Base-by-base conservation (phyloP, 345 rosid genomes). In the Eucalyptus guilfoylei region DNA sequence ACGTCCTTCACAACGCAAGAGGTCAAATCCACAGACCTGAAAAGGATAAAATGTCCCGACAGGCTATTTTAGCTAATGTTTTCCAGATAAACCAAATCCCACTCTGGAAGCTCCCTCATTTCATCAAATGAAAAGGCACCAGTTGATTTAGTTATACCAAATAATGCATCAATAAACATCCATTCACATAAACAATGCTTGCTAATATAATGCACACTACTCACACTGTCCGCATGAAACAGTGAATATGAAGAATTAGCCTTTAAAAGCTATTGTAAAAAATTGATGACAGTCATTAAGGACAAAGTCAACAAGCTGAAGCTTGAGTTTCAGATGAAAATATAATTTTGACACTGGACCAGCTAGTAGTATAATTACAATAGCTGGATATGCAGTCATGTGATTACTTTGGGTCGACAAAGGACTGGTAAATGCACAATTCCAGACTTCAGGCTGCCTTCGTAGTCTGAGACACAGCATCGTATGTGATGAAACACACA, bases 21-120 rank as follows among this genome's bases (percentile, higher is more conserved):
- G 99, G 94, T 98, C 99, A 93, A 98, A 98, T 67, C 99, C 99
- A 91, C 99, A 98, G 87, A 98, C 99, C 99, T 98, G 94, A 89
- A 93, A 90, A 88, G 58, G 45, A 47, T n/a, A 34, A 40, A 21
- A 55, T 23, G 58, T 21, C 14, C 67, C 42, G 47, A 67, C 55
- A 32, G 50, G 60, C 58, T 34, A 80, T 72, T 64, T 44, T 58
- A 34, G 32, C 49, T 17, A 87, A 64, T 26, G 83, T 76, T 76
- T 76, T 76, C 85, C 47, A 76, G 85, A 21, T 76, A 40, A 40
- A 76, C 30, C 85, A 76, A 76, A 40, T 76, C 85, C 45, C 85
- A 76, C 16, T 1, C 26, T 37, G 47, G 85, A 76, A 76, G 47
- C 85, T 21, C 47, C 47, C 47, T 76, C 30, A 11, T 76, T 37